Percentiles rank a stretch among this genome's conserved stretches.
Evolutionary conservation across 805 yeast genomes (phyloP).

Genomic region (Hyphopichia homilentoma): DNA sequence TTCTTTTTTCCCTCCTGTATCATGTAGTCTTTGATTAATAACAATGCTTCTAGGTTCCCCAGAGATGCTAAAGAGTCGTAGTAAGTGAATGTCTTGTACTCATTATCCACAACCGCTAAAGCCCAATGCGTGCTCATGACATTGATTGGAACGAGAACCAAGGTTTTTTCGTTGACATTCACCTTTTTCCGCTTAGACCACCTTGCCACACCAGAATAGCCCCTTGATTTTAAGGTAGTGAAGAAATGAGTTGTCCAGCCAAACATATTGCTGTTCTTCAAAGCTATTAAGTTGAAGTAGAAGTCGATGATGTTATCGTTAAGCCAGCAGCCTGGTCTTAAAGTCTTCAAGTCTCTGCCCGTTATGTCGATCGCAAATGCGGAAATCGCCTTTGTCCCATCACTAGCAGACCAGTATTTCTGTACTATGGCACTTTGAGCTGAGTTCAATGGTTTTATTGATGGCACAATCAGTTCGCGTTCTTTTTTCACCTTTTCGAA

Average conservation of each 20-base stretch:
- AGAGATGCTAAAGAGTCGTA: conserved; percentile 68
- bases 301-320: conserved; percentile 90
- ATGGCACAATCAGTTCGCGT: not conserved
- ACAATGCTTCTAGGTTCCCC: conserved; percentile 41
- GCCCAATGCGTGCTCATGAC: conserved; percentile 89
- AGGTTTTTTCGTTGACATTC: conserved; percentile 57
- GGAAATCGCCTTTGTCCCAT: conserved; percentile 21
- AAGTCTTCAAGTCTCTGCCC: conserved; percentile 65
- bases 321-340: conserved; percentile 74
- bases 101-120: conserved; percentile 70
- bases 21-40: conserved; percentile 58
- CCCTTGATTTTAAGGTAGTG: conserved; percentile 64
- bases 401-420: conserved; percentile 24
- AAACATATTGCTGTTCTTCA: conserved; percentile 43
- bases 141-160: conserved; percentile 83
- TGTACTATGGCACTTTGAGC: conserved; percentile 31
- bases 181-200: conserved; percentile 26
- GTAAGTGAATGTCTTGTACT: conserved; percentile 55
- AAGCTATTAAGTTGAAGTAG: conserved; percentile 56
- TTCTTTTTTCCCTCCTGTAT: conserved; percentile 59
- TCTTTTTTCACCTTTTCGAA: conserved; percentile 2
- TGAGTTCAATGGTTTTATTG: conserved; percentile 21
- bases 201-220: conserved; percentile 52
- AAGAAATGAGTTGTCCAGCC: conserved; percentile 89
- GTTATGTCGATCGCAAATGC: conserved; percentile 55